A percentile compares a stretch with the other conserved stretches of the same genome.
Evolutionary conservation across 2,329 filamentous ascomycete species (phyloP).

Genomic region (Aspergillus sp.): DNA sequence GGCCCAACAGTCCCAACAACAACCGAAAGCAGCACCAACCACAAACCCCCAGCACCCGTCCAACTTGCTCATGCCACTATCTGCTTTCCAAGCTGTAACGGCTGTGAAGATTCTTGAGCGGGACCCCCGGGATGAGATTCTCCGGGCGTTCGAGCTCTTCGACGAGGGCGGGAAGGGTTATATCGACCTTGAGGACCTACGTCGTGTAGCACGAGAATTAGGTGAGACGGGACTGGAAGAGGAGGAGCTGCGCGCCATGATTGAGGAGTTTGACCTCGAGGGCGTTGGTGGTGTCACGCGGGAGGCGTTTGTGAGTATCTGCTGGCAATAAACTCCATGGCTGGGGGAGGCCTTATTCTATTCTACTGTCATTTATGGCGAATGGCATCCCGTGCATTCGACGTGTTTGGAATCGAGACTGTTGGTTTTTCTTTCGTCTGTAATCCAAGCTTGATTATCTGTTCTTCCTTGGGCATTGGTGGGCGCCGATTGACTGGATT

Average conservation of each 20-base stretch:
- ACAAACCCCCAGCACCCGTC: slow-evolving; percentile 58
- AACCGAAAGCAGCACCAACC: slow-evolving; percentile 36
- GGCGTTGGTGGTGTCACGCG: slow-evolving; percentile 75
- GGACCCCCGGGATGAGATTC: slow-evolving; percentile 87
- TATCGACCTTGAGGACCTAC: slow-evolving; percentile 84
- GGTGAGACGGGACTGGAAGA: slow-evolving; percentile 86
- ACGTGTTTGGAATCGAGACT: neutral
- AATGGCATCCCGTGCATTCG: neutral
- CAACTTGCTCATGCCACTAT: slow-evolving; percentile 70
- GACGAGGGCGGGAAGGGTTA: slow-evolving; percentile 89
- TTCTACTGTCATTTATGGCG: neutral
- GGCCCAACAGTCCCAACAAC: slow-evolving; percentile 39
- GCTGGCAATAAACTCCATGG: slow-evolving; percentile 48
- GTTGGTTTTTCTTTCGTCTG: neutral
- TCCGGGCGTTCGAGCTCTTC: slow-evolving; percentile 88
- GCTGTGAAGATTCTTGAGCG: slow-evolving; percentile 77
- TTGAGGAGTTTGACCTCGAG: slow-evolving; percentile 95
- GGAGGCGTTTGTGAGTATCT: slow-evolving; percentile 68
- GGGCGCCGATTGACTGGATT: slow-evolving; percentile 15
- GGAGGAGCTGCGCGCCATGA: slow-evolving; percentile 91
- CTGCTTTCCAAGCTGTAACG: slow-evolving; percentile 72
- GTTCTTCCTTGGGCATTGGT: slow-evolving; percentile 17
- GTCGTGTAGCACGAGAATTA: slow-evolving; percentile 82
- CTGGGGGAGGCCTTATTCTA: neutral
- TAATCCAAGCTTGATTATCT: neutral